A percentile compares a stretch with the other conserved stretches of the same genome.
Evolutionary conservation across 2,329 filamentous ascomycete species (phyloP).

Genomic region (Colletotrichum caudatum): DNA sequence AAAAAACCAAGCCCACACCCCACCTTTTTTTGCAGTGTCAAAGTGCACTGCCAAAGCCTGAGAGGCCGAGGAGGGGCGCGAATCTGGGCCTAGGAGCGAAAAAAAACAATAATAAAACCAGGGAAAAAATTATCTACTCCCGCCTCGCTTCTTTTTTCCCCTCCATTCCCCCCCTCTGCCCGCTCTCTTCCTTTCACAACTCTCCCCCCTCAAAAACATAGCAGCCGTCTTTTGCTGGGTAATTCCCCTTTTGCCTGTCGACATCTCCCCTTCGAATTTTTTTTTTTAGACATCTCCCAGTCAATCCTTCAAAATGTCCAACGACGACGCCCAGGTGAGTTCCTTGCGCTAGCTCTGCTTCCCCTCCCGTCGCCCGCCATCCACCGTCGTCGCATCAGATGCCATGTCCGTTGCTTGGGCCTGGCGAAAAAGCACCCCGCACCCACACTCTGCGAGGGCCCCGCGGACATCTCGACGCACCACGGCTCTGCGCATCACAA

Average conservation of each 20-base stretch:
- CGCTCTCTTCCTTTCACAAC: conserved; percentile 42
- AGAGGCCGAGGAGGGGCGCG: conserved; percentile 31
- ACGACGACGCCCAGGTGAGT: conserved; percentile 65
- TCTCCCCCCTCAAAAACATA: conserved; percentile 38
- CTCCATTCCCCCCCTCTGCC: conserved; percentile 39
- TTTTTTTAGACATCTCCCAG: conserved; percentile 44
- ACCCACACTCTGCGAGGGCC: conserved; percentile 49
- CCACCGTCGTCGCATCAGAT: conserved; percentile 46
- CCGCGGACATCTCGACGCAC: conserved; percentile 40
- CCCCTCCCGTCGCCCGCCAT: conserved; percentile 22
- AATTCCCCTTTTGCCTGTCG: conserved; percentile 45
- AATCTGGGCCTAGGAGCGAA: conserved; percentile 36
- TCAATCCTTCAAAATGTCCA: conserved; percentile 67
- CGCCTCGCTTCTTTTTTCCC: conserved; percentile 43
- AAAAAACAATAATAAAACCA: conserved; percentile 44
- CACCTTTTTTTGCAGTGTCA: conserved; percentile 37
- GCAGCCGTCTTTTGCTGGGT: conserved; percentile 40
- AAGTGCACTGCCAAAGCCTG: conserved; percentile 22
- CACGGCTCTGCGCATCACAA: conserved; percentile 35
- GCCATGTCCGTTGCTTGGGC: conserved; percentile 45
- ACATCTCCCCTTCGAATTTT: conserved; percentile 43
- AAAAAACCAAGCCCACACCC: conserved; percentile 18
- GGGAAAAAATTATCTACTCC: conserved; percentile 44
- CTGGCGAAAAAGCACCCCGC: conserved; percentile 58
- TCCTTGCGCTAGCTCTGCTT: conserved; percentile 36